Conservation (phyloP, 106 monocot genomes). For the Gastrodia elata region DNA sequence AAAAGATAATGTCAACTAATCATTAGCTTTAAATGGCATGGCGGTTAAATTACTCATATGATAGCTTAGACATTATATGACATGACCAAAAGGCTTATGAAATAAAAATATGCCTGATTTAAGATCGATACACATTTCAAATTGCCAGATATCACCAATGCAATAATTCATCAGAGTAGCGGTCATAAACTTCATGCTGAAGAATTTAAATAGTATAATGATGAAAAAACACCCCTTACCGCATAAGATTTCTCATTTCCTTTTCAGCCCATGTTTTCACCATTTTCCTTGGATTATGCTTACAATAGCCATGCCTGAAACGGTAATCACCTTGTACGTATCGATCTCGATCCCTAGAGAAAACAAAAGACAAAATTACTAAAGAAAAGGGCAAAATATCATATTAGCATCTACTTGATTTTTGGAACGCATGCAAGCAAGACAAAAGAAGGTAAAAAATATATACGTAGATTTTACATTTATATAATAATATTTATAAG, state of each 20-base stretch:
- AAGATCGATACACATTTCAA: background rate
- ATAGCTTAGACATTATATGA: background rate
- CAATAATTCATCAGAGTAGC: background rate
- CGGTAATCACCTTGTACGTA: conserved; percentile 99
- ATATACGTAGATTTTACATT: too few relatives aligned
- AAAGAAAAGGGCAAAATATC: background rate
- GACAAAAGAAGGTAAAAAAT: too few relatives aligned
- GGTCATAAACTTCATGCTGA: background rate
- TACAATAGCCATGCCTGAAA: conserved; percentile 91
- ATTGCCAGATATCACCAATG: background rate
- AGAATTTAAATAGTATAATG: background rate
- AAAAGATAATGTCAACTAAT: background rate
- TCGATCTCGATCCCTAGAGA: conserved; percentile 82
- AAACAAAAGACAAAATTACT: conserved; percentile 5
- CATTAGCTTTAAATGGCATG: background rate
- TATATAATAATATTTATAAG: too few relatives aligned
- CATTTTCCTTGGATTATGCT: conserved; percentile 95
- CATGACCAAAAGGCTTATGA: too few relatives aligned
- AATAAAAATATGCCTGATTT: background rate
- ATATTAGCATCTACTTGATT: background rate
- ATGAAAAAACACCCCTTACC: conserved; percentile 26
- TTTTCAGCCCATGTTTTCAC: conserved; percentile 99
- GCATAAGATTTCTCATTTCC: conserved; percentile 89
- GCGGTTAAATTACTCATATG: background rate
- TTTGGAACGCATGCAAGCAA: background rate